A percentile compares a stretch with the other conserved stretches of the same genome.
Conservation (phyloP, 371 early-diverging fungal genomes). For the Cokeromyces recurvatus region DNA sequence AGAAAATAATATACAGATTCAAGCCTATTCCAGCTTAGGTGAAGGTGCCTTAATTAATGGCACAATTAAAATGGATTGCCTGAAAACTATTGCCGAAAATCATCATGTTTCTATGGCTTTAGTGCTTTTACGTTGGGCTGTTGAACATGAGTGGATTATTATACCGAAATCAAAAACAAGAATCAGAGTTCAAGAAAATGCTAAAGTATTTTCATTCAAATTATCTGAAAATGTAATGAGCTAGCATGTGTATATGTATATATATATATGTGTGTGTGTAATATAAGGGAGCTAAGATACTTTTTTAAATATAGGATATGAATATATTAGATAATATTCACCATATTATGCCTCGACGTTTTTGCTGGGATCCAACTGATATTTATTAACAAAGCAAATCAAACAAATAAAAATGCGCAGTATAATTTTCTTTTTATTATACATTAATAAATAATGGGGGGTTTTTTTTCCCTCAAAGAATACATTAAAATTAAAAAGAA, state of each 20-base stretch:
- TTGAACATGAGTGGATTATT: conserved; percentile 57
- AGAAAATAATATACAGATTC: conserved; percentile 46
- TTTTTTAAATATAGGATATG: conserved; percentile 48
- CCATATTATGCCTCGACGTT: conserved; percentile 31
- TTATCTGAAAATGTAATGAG: conserved; percentile 39
- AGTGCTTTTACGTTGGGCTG: conserved; percentile 76
- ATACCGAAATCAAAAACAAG: conserved; percentile 64
- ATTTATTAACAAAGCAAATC: conserved; percentile 3
- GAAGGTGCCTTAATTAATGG: conserved; percentile 66
- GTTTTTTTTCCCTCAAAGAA: too few species aligned
- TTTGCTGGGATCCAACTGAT: conserved; percentile 69
- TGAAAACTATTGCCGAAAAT: conserved; percentile 32
- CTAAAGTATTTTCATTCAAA: conserved; percentile 38
- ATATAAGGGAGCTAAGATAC: background rate
- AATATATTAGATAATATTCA: conserved; percentile 43
- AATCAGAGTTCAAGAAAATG: conserved; percentile 52
- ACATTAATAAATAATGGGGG: too few species aligned
- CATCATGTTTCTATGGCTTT: conserved; percentile 52
- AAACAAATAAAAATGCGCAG: too few species aligned
- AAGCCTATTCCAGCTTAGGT: conserved; percentile 92
- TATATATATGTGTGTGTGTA: too few species aligned
- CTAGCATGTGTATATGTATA: too few species aligned
- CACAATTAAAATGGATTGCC: conserved; percentile 6
- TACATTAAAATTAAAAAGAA: too few species aligned
- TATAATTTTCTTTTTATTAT: too few species aligned